Evolutionary conservation across 78 protist species (phyloP).

Genomic region (Dictyostelium brefeldianum): DNA sequence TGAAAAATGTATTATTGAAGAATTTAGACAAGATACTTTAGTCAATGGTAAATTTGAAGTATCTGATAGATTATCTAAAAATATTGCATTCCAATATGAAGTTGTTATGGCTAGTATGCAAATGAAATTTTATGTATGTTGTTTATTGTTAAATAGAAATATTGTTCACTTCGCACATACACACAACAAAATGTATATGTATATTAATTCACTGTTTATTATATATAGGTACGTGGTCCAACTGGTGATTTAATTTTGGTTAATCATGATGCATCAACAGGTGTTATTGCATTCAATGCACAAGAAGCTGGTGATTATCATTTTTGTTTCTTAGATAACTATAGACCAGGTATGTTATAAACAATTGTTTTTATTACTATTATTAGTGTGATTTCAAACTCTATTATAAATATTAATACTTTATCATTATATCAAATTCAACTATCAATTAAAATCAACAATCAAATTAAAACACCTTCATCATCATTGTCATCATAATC

Average conservation of each 20-base stretch:
- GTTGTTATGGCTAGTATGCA: slow-evolving; percentile 53
- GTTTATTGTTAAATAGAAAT: neutral
- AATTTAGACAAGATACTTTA: slow-evolving; percentile 63
- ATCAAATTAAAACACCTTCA: no score
- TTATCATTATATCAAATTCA: no score
- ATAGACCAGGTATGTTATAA: slow-evolving; percentile 46
- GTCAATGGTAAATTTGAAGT: slow-evolving; percentile 67
- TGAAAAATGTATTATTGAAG: slow-evolving; percentile 69
- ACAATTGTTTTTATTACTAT: neutral
- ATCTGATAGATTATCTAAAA: slow-evolving; percentile 65
- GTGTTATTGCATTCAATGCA: slow-evolving; percentile 59
- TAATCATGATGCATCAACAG: slow-evolving; percentile 61
- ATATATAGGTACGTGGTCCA: slow-evolving; percentile 70
- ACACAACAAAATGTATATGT: neutral
- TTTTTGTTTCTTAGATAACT: slow-evolving; percentile 54
- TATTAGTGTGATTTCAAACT: neutral
- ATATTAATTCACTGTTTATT: neutral
- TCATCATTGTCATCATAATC: no score
- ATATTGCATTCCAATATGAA: slow-evolving; percentile 66
- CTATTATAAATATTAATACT: no score
- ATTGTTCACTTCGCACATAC: neutral
- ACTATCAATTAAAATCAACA: no score
- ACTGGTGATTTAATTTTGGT: slow-evolving; percentile 5
- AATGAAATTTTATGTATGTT: slow-evolving; percentile 62
- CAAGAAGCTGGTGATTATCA: slow-evolving; percentile 71